phyloP scores from a whole-genome alignment of 2,329 filamentous ascomycete species.

The Aspergillus nomiae region DNA sequence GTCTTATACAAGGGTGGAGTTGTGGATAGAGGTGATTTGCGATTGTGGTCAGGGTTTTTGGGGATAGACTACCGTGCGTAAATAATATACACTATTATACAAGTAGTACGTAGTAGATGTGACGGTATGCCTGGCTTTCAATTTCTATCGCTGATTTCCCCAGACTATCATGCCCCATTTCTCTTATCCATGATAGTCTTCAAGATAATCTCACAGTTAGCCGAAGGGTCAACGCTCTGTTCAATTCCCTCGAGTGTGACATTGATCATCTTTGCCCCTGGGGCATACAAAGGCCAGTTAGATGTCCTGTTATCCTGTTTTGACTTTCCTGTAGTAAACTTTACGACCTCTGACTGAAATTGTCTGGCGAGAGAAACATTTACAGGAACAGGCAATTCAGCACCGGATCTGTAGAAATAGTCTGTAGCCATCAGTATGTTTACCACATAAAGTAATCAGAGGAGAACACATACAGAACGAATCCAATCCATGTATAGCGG shows the following conservation, averaged over 20 bases:
- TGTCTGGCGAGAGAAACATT: not conserved
- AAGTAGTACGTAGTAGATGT: not conserved
- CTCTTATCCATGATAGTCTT: not conserved
- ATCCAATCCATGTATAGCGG: not conserved
- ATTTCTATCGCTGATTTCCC: not conserved
- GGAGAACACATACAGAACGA: not conserved
- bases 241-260: not conserved
- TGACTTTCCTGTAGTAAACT: not conserved
- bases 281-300: not conserved
- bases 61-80: not conserved
- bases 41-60: not conserved
- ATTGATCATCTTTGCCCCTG: not conserved
- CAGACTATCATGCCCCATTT: not conserved
- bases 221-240: constrained; percentile 1
- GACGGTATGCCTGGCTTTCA: not conserved
- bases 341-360: not conserved
- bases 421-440: not conserved
- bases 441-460: not conserved
- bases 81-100: not conserved
- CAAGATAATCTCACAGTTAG: not conserved
- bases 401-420: not conserved
- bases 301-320: not conserved
- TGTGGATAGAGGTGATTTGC: not conserved
- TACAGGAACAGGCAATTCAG: not conserved
- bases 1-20: not conserved